A percentile compares a stretch with the other conserved stretches of the same genome.
These are phyloP conservation scores for Ascochyta clinopodiicola DNA, from an alignment of 2,329 filamentous ascomycete genomes.

Conservation along the genomic window DNA sequence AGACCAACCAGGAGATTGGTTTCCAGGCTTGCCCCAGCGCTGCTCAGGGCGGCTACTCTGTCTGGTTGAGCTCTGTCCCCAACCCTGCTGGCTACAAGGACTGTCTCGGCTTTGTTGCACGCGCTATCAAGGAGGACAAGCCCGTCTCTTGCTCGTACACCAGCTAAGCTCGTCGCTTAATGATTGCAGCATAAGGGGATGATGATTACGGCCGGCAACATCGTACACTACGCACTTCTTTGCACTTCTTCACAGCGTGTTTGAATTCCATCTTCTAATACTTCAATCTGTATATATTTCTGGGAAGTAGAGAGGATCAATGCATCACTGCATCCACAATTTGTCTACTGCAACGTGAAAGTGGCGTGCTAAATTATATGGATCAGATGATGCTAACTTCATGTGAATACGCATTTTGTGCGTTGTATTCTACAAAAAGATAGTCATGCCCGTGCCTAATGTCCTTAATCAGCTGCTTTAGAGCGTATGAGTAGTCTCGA, in stretches of 20 bases:
- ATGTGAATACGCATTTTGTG: too few species aligned
- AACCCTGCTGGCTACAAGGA: slow-evolving; percentile 39
- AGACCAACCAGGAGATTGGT: slow-evolving; percentile 37
- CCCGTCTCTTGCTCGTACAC: slow-evolving; percentile 34
- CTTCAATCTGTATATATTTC: slow-evolving; percentile 11
- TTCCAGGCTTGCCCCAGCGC: slow-evolving; percentile 63
- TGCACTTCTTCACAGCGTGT: slow-evolving; percentile 4
- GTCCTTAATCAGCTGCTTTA: too few species aligned
- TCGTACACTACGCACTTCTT: neutral
- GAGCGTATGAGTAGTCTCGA: too few species aligned
- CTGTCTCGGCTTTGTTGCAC: slow-evolving; percentile 45
- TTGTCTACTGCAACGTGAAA: too few species aligned
- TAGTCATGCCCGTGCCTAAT: too few species aligned
- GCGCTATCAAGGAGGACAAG: slow-evolving; percentile 25
- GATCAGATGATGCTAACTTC: too few species aligned
- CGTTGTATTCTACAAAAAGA: too few species aligned
- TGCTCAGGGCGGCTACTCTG: slow-evolving; percentile 48
- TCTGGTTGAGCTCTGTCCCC: slow-evolving; percentile 31
- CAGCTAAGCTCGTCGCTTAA: neutral
- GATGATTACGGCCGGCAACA: neutral
- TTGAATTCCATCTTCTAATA: neutral
- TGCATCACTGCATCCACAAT: neutral
- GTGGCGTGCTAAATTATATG: too few species aligned
- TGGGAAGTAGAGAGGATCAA: neutral
- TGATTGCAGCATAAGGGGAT: neutral